These are phyloP conservation scores for Spiromastix sp. DNA, from an alignment of 2,329 filamentous ascomycete species.

Conservation along the genomic window DNA sequence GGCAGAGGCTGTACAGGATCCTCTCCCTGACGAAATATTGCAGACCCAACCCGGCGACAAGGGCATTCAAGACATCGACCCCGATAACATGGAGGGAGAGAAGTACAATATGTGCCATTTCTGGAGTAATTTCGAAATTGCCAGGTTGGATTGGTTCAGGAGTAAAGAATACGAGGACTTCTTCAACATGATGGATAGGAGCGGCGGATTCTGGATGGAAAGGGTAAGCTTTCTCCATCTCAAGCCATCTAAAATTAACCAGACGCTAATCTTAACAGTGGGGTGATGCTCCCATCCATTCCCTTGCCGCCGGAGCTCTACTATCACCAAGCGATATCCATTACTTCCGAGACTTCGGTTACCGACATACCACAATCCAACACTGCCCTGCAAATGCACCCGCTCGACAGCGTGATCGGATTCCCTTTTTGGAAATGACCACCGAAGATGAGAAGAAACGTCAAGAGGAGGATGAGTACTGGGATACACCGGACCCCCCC, in stretches of 20 bases:
- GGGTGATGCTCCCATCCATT: constrained; percentile 98
- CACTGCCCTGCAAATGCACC: constrained; percentile 96
- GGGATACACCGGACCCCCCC: constrained; percentile 74
- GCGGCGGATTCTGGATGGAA: constrained; percentile 99
- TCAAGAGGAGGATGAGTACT: constrained; percentile 89
- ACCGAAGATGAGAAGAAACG: constrained; percentile 73
- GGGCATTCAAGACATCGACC: constrained; percentile 69
- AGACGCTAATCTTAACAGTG: constrained; percentile 55
- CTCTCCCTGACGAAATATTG: constrained; percentile 71
- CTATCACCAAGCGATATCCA: constrained; percentile 77
- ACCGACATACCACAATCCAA: constrained; percentile 96
- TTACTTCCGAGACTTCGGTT: constrained; percentile 98
- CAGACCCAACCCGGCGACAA: constrained; percentile 62
- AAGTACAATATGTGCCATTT: constrained; percentile 99
- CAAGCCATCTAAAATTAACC: constrained; percentile 11
- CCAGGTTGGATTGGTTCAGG: constrained; percentile 85
- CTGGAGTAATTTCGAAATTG: constrained; percentile 99
- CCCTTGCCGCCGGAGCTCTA: constrained; percentile 82
- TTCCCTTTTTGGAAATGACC: constrained; percentile 72
- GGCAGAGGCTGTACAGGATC: constrained; percentile 52
- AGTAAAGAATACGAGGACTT: constrained; percentile 97
- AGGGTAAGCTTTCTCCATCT: constrained; percentile 50
- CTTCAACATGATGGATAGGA: constrained; percentile 97
- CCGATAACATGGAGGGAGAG: constrained; percentile 92
- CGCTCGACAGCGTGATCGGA: constrained; percentile 67